Conservation (phyloP, 371 early-diverging fungal genomes). For the Lichtheimia ornata region DNA sequence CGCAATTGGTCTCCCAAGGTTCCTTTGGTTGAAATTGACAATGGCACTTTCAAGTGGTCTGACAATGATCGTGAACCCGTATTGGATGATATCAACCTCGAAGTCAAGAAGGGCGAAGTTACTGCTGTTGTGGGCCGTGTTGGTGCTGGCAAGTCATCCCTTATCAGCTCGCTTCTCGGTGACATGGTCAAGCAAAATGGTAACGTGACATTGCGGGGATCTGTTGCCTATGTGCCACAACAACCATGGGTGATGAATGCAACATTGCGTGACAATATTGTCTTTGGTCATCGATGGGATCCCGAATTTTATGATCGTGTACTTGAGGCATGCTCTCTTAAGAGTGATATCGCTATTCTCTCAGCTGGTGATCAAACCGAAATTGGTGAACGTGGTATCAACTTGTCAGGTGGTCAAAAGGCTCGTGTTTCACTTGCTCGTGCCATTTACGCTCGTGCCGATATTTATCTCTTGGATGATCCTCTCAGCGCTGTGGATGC, state of each 20-base stretch:
- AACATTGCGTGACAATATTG: conserved; percentile 88
- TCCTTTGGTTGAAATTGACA: conserved; percentile 38
- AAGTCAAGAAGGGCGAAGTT: conserved; percentile 63
- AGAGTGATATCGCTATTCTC: conserved; percentile 78
- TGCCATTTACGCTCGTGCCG: conserved; percentile 83
- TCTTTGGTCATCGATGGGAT: conserved; percentile 87
- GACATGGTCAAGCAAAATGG: conserved; percentile 81
- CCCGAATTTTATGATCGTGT: conserved; percentile 72
- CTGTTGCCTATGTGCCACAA: conserved; percentile 89
- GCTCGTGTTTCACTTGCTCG: conserved; percentile 76
- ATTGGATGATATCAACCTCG: conserved; percentile 68
- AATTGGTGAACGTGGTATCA: conserved; percentile 95
- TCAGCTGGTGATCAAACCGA: conserved; percentile 87
- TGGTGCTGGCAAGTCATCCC: conserved; percentile 86
- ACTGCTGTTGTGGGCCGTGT: conserved; percentile 87
- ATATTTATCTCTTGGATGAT: conserved; percentile 83
- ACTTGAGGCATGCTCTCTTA: conserved; percentile 59
- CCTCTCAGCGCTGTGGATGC: conserved; percentile 91
- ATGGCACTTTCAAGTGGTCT: conserved; percentile 36
- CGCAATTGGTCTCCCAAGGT: conserved; percentile 32
- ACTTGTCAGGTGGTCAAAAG: conserved; percentile 86
- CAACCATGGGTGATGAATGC: conserved; percentile 95
- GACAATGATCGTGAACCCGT: conserved; percentile 42
- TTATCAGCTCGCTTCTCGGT: conserved; percentile 83
- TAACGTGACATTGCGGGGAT: conserved; percentile 71